A percentile compares a stretch with the other conserved stretches of the same genome.
phyloP scores from a whole-genome alignment of 441 rosid genomes.

The Corymbia calophylla region DNA sequence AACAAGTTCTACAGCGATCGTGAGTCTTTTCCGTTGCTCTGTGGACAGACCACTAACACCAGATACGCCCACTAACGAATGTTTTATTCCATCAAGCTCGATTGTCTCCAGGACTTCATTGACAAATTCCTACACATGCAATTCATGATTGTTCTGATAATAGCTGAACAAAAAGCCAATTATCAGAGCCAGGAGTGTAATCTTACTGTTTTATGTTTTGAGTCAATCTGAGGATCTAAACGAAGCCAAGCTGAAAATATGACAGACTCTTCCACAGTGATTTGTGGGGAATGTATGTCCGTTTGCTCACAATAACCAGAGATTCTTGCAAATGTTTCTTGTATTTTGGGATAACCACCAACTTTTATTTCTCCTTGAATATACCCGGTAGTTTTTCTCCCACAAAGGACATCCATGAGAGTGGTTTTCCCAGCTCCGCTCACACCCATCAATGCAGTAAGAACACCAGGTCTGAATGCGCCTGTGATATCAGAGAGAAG shows the following conservation, averaged over 20 bases:
- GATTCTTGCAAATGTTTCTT: constrained; percentile 46
- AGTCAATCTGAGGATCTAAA: constrained; percentile 32
- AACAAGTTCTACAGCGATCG: constrained; percentile 68
- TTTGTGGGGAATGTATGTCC: constrained; percentile 49
- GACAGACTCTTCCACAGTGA: constrained; percentile 57
- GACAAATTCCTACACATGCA: constrained; percentile 40
- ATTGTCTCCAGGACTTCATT: constrained; percentile 52
- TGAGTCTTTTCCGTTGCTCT: constrained; percentile 67
- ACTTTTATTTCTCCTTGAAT: constrained; percentile 39
- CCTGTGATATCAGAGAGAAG: constrained; percentile 36
- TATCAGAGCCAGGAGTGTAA: background rate
- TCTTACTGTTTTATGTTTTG: constrained; percentile 31
- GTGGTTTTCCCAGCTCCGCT: constrained; percentile 60
- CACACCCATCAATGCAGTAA: constrained; percentile 47
- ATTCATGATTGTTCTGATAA: background rate
- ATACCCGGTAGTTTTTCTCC: constrained; percentile 46
- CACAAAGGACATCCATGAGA: constrained; percentile 44
- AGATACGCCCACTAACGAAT: constrained; percentile 50
- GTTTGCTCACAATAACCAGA: constrained; percentile 48
- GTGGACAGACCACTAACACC: constrained; percentile 55
- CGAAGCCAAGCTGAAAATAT: constrained; percentile 57
- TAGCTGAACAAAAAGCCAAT: background rate
- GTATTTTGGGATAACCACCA: constrained; percentile 36
- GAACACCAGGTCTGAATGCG: constrained; percentile 43
- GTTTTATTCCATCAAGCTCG: constrained; percentile 54